phyloP scores from a whole-genome alignment of 164 flowering plant species.

The Dillenia suffruticosa region DNA sequence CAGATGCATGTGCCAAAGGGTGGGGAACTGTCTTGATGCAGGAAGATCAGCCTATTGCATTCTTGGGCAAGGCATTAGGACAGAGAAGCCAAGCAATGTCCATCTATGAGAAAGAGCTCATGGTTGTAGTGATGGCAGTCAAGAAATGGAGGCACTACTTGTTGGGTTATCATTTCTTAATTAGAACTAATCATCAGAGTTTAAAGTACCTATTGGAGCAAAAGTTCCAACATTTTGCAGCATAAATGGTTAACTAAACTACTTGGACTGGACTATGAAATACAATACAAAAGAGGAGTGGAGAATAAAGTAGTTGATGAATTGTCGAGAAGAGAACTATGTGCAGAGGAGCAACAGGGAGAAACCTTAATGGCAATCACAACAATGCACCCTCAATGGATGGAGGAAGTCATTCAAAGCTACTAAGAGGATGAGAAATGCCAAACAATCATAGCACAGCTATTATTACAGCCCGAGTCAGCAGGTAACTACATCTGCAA shows the following conservation, averaged over 20 bases:
- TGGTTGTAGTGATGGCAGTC: not conserved
- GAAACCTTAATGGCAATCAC: too few relatives aligned
- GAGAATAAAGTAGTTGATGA: not conserved
- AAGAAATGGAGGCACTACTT: not conserved
- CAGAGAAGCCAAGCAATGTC: not conserved
- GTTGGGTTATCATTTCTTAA: not conserved
- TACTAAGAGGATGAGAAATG: too few relatives aligned
- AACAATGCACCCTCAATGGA: too few relatives aligned
- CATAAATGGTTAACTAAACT: not conserved
- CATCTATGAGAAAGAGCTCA: not conserved
- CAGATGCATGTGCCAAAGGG: not conserved
- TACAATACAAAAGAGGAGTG: not conserved
- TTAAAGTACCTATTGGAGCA: not conserved
- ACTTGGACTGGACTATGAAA: not conserved
- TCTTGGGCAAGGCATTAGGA: not conserved
- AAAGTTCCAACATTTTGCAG: not conserved
- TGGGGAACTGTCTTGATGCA: not conserved
- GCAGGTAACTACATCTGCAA: too few relatives aligned
- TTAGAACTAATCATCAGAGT: constrained; percentile 1
- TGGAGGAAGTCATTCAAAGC: too few relatives aligned
- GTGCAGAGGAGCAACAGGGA: too few relatives aligned
- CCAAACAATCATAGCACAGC: too few relatives aligned
- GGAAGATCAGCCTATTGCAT: not conserved
- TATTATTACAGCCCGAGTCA: too few relatives aligned
- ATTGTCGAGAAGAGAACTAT: not conserved